A percentile compares a stretch with the other conserved stretches of the same genome.
Evolutionary conservation across 768 basidiomycete genomes (phyloP).

Genomic region (Wakefieldia striispora): DNA sequence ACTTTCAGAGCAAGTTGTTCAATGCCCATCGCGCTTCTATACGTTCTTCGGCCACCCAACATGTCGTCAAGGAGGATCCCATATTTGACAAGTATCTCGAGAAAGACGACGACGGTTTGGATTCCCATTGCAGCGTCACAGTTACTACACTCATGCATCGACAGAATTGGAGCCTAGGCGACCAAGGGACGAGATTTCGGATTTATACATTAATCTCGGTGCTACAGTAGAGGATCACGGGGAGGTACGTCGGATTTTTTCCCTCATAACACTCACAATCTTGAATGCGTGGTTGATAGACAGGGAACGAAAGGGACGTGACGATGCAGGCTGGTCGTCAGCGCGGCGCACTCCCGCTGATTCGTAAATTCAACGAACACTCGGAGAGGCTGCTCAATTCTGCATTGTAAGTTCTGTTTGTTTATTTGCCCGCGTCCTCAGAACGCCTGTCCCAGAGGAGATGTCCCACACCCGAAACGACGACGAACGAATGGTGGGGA

Average conservation of each 20-base stretch:
- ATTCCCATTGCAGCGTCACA: background rate
- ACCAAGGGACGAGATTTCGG: slow-evolving; percentile 61
- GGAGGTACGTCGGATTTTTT: slow-evolving; percentile 49
- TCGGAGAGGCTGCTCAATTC: slow-evolving; percentile 85
- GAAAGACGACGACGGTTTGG: slow-evolving; percentile 88
- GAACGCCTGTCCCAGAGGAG: slow-evolving; percentile 41
- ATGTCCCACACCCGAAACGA: slow-evolving; percentile 58
- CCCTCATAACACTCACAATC: background rate
- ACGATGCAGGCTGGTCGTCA: slow-evolving; percentile 97
- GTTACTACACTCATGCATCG: background rate
- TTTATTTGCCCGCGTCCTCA: background rate
- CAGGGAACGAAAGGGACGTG: slow-evolving; percentile 83
- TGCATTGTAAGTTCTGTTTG: slow-evolving; percentile 53
- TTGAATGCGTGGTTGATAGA: slow-evolving; percentile 42
- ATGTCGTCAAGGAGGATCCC: slow-evolving; percentile 84
- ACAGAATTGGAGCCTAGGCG: slow-evolving; percentile 77
- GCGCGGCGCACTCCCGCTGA: slow-evolving; percentile 83
- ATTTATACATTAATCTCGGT: slow-evolving; percentile 79
- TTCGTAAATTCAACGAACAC: slow-evolving; percentile 97
- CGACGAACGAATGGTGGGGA: slow-evolving; percentile 44
- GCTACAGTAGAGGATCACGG: slow-evolving; percentile 91
- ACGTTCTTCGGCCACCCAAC: slow-evolving; percentile 78
- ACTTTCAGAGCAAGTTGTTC: slow-evolving; percentile 95
- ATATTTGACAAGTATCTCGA: slow-evolving; percentile 98
- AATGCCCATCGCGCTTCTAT: slow-evolving; percentile 93